phyloP scores from a whole-genome alignment of 1,139 yeast genomes.

The Arxiozyma telluris region DNA sequence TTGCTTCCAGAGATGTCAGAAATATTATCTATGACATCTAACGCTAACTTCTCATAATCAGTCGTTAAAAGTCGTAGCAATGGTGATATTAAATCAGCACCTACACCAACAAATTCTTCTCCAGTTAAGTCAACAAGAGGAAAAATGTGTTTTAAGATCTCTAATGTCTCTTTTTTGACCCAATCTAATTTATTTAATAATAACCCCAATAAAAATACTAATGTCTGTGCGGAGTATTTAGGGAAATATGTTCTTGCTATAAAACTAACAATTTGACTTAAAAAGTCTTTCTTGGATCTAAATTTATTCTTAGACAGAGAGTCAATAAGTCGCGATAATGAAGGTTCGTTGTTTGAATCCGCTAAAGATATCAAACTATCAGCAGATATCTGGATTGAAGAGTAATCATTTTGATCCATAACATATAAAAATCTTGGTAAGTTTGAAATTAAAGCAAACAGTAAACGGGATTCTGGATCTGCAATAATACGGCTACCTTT shows the following conservation, averaged over 20 bases:
- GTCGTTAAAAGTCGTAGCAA: slow-evolving; percentile 72
- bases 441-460: slow-evolving; percentile 67
- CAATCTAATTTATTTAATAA: slow-evolving; percentile 67
- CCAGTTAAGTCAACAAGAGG: slow-evolving; percentile 69
- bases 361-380: slow-evolving; percentile 53
- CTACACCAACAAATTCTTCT: slow-evolving; percentile 79
- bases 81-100: slow-evolving; percentile 93
- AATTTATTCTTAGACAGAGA: slow-evolving; percentile 73
- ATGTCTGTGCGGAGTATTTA: slow-evolving; percentile 59
- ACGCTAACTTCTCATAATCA: slow-evolving; percentile 78
- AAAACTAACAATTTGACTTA: slow-evolving; percentile 68
- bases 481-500: slow-evolving; percentile 75
- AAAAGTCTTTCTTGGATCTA: slow-evolving; percentile 79
- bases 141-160: slow-evolving; percentile 59
- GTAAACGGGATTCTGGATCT: slow-evolving; percentile 55
- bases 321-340: slow-evolving; percentile 61
- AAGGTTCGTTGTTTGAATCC: slow-evolving; percentile 45
- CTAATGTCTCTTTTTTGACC: slow-evolving; percentile 76
- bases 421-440: slow-evolving; percentile 81
- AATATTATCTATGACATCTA: slow-evolving; percentile 83
- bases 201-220: slow-evolving; percentile 69
- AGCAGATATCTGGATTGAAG: slow-evolving; percentile 53
- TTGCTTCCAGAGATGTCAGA: slow-evolving; percentile 81
- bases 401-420: slow-evolving; percentile 47
- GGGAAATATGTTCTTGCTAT: slow-evolving; percentile 65